These are phyloP conservation scores for Starmerella stellata DNA, from an alignment of 805 yeast genomes.

Conservation along the genomic window DNA sequence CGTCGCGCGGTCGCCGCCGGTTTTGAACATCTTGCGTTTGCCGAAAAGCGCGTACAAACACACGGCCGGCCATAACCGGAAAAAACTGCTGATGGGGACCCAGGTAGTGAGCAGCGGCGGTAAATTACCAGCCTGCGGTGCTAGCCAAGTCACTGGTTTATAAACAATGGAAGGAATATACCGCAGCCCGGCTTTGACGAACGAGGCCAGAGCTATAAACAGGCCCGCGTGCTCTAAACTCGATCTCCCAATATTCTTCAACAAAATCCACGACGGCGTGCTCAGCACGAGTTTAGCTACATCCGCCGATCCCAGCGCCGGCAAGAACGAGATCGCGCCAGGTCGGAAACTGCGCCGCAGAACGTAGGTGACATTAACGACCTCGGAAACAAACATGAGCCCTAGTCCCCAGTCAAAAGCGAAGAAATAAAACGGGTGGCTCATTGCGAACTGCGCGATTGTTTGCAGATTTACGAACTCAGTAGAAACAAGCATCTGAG, in stretches of 20 bases:
- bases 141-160: no score
- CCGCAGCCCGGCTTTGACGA: neutral
- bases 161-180: no score
- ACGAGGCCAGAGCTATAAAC: neutral
- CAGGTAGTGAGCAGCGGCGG: no score
- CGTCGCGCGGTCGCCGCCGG: neutral
- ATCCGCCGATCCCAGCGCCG: constrained; percentile 29
- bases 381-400: constrained; percentile 66
- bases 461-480: constrained; percentile 17
- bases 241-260: neutral
- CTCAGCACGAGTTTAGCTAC: neutral
- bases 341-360: constrained; percentile 59
- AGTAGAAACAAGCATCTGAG: constrained; percentile 54
- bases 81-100: no score
- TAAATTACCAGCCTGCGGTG: no score
- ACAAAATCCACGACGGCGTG: neutral
- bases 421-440: constrained; percentile 7
- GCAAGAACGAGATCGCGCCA: constrained; percentile 78
- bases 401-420: constrained; percentile 50
- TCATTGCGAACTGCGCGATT: constrained; percentile 1
- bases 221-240: neutral
- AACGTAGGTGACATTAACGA: constrained; percentile 78
- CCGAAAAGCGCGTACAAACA: no score
- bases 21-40: neutral
- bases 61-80: no score